These are phyloP conservation scores for Cymodocea nodosa DNA, from an alignment of 116 monocot genomes.

Conservation along the genomic window DNA sequence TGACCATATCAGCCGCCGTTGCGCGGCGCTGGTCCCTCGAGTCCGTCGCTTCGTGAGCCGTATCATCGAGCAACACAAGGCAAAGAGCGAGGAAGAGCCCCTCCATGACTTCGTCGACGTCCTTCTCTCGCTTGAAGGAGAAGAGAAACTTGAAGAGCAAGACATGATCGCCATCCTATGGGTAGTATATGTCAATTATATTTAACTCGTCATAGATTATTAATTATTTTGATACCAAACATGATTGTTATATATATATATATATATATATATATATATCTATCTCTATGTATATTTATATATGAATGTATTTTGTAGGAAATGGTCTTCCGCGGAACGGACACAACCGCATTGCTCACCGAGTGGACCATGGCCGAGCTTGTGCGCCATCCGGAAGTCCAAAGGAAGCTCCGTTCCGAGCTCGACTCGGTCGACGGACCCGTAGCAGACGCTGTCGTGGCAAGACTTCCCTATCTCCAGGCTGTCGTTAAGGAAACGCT, in stretches of 20 bases:
- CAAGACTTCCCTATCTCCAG: slow-evolving; percentile 52
- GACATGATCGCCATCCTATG: slow-evolving; percentile 83
- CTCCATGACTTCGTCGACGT: slow-evolving; percentile 29
- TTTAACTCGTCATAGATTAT: too few species aligned
- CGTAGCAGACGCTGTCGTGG: slow-evolving; percentile 44
- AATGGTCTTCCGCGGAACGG: slow-evolving; percentile 83
- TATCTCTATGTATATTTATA: too few species aligned
- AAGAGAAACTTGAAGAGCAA: slow-evolving; percentile 47
- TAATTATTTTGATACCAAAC: too few species aligned
- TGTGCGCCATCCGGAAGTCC: slow-evolving; percentile 38
- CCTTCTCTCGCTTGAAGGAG: slow-evolving; percentile 47
- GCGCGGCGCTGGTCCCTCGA: slow-evolving; percentile 47
- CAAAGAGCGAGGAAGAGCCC: neutral
- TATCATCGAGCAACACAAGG: slow-evolving; percentile 46
- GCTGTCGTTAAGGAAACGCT: slow-evolving; percentile 74
- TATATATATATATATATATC: too few species aligned
- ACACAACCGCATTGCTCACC: slow-evolving; percentile 72
- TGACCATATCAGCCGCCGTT: slow-evolving; percentile 17
- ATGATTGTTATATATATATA: too few species aligned
- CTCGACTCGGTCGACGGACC: slow-evolving; percentile 34
- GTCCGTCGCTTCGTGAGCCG: slow-evolving; percentile 29
- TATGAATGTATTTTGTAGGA: slow-evolving; percentile 28
- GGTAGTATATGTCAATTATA: too few species aligned
- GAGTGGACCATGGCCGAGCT: slow-evolving; percentile 89
- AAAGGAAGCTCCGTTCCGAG: slow-evolving; percentile 34